A percentile compares a stretch with the other conserved stretches of the same genome.
Conservation (phyloP, 805 yeast genomes). For the Sugiyamaella marilandica region DNA sequence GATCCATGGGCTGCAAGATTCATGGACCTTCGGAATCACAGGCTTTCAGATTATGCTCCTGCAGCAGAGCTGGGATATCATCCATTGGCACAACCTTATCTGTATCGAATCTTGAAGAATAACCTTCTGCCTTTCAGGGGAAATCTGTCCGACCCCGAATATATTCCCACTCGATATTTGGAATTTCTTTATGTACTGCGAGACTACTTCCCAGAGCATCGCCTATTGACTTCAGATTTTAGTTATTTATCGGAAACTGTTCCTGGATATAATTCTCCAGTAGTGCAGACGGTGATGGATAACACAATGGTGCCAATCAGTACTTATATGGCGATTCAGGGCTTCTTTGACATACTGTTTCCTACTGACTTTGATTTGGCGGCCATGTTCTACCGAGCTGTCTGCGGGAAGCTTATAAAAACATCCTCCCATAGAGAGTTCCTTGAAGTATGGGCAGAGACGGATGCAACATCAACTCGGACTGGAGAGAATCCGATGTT, state of each 20-base stretch:
- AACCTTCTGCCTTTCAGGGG: constrained; percentile 61
- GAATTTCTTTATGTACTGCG: constrained; percentile 61
- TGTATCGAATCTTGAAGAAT: constrained; percentile 42
- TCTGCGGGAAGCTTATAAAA: constrained; percentile 55
- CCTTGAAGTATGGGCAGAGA: constrained; percentile 64
- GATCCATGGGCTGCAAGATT: constrained; percentile 43
- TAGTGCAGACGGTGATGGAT: constrained; percentile 70
- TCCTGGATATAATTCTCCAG: constrained; percentile 65
- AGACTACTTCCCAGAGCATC: constrained; percentile 68
- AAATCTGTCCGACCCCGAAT: constrained; percentile 66
- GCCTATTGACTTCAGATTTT: constrained; percentile 70
- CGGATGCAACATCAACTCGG: constrained; percentile 59
- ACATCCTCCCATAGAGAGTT: constrained; percentile 60
- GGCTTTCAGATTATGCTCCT: constrained; percentile 24
- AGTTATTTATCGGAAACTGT: constrained; percentile 37
- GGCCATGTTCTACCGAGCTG: constrained; percentile 55
- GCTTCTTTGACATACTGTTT: constrained; percentile 81
- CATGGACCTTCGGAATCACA: constrained; percentile 47
- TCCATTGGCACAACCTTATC: constrained; percentile 53
- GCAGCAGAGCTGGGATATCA: constrained; percentile 40
- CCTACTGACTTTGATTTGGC: constrained; percentile 70
- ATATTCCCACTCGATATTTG: constrained; percentile 70
- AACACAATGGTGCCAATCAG: constrained; percentile 63
- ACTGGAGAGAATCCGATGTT: constrained; percentile 84
- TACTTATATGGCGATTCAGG: constrained; percentile 79